Evolutionary conservation across 768 basidiomycete species (phyloP).

Genomic region (Suillus decipiens): DNA sequence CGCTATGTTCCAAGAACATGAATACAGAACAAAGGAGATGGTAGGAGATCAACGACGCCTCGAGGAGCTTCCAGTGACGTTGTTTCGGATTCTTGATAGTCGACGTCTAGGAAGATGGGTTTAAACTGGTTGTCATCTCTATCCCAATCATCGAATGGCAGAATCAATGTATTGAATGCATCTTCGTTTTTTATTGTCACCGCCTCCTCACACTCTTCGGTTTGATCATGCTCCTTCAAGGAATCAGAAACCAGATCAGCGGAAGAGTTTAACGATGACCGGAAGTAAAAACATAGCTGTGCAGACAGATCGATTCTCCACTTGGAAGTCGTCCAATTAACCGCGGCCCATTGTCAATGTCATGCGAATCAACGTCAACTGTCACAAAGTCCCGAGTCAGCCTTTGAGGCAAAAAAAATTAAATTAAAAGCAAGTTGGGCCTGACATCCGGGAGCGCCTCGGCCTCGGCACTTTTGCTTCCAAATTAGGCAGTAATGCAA

Average conservation of each 20-base stretch:
- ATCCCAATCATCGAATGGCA: neutral
- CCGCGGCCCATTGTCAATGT: neutral
- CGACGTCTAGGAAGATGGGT: neutral
- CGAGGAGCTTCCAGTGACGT: neutral
- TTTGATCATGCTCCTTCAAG: no score
- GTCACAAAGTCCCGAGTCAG: no score
- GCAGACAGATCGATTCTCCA: neutral
- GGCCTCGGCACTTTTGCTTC: no score
- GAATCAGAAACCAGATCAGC: no score
- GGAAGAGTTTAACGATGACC: no score
- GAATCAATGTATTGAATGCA: neutral
- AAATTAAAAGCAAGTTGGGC: neutral
- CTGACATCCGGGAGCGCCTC: neutral
- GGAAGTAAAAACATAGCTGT: no score
- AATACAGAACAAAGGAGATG: neutral
- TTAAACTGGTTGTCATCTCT: neutral
- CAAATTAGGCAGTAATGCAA: no score
- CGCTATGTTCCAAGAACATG: no score
- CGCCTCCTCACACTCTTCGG: no score
- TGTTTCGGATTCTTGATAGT: neutral
- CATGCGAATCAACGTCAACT: neutral
- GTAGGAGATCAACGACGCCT: neutral
- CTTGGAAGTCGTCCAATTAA: neutral
- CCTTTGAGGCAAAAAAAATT: neutral
- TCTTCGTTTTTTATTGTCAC: no score